Evolutionary conservation across 2,329 filamentous ascomycete genomes (phyloP).

Genomic region (Sclerotinia sclerotiorum): DNA sequence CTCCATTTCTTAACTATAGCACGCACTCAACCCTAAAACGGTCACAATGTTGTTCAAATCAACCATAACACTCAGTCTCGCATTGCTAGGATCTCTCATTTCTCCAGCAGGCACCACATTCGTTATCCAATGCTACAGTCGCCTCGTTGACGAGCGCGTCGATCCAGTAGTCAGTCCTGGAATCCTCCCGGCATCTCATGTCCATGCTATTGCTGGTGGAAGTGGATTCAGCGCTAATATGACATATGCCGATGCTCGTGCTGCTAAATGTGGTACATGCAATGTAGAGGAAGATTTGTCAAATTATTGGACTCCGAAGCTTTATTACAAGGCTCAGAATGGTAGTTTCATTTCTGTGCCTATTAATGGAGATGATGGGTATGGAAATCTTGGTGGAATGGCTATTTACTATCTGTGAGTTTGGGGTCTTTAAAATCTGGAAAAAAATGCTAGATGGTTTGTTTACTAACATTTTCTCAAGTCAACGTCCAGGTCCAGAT

Average conservation of each 20-base stretch:
- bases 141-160: conserved; percentile 29
- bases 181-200: conserved; percentile 26
- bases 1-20: neutral
- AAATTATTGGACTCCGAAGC: conserved; percentile 40
- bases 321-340: conserved; percentile 39
- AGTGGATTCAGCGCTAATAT: conserved; percentile 46
- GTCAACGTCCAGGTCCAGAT: conserved; percentile 20
- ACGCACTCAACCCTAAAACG: neutral
- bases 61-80: neutral
- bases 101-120: conserved; percentile 15
- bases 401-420: conserved; percentile 43
- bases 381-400: conserved; percentile 30
- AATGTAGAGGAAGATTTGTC: conserved; percentile 42
- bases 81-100: neutral
- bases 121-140: conserved; percentile 26
- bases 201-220: conserved; percentile 30
- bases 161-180: conserved; percentile 30
- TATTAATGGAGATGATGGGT: conserved; percentile 42
- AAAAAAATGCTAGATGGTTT: no score
- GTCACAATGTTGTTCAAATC: neutral
- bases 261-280: conserved; percentile 39
- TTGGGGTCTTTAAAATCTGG: neutral
- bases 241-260: conserved; percentile 36
- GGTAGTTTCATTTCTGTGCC: conserved; percentile 40
- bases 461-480: neutral